A percentile compares a stretch with the other conserved stretches of the same genome.
These are phyloP conservation scores for Termitomyces sp. DNA, from an alignment of 768 basidiomycete genomes.

Conservation along the genomic window DNA sequence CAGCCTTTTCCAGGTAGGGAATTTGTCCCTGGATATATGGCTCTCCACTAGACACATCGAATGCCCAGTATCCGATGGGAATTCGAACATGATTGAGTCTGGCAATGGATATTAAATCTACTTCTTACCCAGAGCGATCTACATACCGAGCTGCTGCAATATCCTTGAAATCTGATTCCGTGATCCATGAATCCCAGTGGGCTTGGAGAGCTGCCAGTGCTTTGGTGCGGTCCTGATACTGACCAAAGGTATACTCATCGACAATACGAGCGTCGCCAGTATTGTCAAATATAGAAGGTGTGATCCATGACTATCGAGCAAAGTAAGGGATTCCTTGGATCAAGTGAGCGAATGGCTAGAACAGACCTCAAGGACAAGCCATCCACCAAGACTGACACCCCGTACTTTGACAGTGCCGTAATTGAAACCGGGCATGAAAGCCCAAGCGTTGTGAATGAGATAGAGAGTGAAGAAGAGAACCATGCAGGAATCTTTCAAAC, in stretches of 20 bases:
- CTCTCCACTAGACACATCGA: constrained; percentile 70
- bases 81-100: constrained; percentile 80
- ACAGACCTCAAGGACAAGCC: constrained; percentile 43
- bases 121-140: not conserved
- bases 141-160: constrained; percentile 71
- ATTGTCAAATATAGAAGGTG: constrained; percentile 67
- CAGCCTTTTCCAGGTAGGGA: constrained; percentile 59
- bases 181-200: constrained; percentile 85
- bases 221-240: constrained; percentile 44
- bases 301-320: constrained; percentile 62
- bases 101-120: constrained; percentile 3
- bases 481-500: not conserved
- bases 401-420: constrained; percentile 72
- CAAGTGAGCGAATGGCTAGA: not conserved
- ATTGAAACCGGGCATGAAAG: constrained; percentile 53
- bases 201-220: constrained; percentile 45
- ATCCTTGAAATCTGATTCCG: constrained; percentile 67
- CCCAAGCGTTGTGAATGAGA: constrained; percentile 24
- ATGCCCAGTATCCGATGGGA: constrained; percentile 90
- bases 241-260: constrained; percentile 78
- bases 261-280: constrained; percentile 55
- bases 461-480: constrained; percentile 20
- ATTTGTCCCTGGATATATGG: constrained; percentile 77
- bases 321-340: constrained; percentile 5
- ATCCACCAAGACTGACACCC: constrained; percentile 77